Evolutionary conservation across 441 rosid species (phyloP).

Genomic region (Francoa sonchifolia): DNA sequence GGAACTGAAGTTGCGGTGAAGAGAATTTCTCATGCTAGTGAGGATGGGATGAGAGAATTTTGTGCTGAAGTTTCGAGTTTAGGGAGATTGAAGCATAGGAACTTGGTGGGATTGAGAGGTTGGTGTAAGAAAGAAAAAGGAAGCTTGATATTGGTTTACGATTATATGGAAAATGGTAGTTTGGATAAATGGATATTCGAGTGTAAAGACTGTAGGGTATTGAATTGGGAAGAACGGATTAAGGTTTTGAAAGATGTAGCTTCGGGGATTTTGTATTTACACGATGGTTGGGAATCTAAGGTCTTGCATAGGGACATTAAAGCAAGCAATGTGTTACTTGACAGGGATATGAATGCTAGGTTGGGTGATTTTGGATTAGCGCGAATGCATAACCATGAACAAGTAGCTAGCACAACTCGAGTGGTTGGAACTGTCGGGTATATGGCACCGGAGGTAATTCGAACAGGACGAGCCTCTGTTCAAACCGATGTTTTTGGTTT

Average conservation of each 20-base stretch:
- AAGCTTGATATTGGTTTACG: constrained; percentile 53
- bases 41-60: constrained; percentile 48
- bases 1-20: constrained; percentile 55
- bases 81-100: constrained; percentile 59
- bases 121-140: constrained; percentile 72
- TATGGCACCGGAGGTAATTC: constrained; percentile 58
- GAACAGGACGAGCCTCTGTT: constrained; percentile 47
- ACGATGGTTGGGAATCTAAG: constrained; percentile 70
- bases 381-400: constrained; percentile 47
- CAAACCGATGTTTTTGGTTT: constrained; percentile 57
- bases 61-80: constrained; percentile 63
- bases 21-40: constrained; percentile 45
- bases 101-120: constrained; percentile 52
- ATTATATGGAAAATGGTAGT: constrained; percentile 76
- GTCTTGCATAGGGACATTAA: constrained; percentile 66
- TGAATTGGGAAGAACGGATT: constrained; percentile 37
- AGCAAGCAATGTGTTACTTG: constrained; percentile 73
- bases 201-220: constrained; percentile 17
- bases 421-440: constrained; percentile 72
- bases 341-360: constrained; percentile 56
- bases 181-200: constrained; percentile 44
- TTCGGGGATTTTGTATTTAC: constrained; percentile 46
- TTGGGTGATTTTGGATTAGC: constrained; percentile 68
- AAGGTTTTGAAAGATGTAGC: constrained; percentile 55
- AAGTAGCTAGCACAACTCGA: constrained; percentile 40